Percentiles rank a stretch among this genome's conserved stretches.
Evolutionary conservation across 225 moss, liverwort and hornwort genomes (phyloP).

Genomic region (Sphagnum tenellum): DNA sequence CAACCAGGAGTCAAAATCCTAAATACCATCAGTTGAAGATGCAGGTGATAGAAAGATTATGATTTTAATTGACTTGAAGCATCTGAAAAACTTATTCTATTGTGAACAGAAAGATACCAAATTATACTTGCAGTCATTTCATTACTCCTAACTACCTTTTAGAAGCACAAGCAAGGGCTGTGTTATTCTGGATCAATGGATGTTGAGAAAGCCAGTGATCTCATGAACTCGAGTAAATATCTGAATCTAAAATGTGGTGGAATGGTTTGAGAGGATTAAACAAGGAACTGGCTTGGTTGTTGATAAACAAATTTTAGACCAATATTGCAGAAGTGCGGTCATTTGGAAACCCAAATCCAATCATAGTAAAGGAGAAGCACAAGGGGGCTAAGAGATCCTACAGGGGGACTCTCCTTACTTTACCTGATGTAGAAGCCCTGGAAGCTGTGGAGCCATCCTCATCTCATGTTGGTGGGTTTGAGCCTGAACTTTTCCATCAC

Average conservation of each 20-base stretch:
- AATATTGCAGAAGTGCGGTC: constrained; percentile 44
- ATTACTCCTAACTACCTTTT: no score
- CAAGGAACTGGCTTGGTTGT: neutral
- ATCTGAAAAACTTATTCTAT: neutral
- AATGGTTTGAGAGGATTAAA: no score
- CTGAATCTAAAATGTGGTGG: neutral
- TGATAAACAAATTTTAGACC: constrained; percentile 7
- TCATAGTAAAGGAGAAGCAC: constrained; percentile 35
- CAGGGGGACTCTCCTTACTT: constrained; percentile 25
- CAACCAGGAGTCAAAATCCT: no score
- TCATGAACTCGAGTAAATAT: neutral
- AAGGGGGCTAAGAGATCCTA: constrained; percentile 30
- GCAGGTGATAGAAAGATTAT: neutral
- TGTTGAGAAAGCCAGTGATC: neutral
- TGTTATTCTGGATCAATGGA: neutral
- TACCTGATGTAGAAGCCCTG: constrained; percentile 32
- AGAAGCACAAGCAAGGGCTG: neutral
- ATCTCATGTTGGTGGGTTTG: constrained; percentile 42
- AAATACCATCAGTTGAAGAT: neutral
- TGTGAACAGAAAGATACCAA: neutral
- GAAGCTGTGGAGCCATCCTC: constrained; percentile 44
- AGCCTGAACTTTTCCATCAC: no score
- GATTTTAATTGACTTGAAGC: neutral
- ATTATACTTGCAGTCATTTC: no score
- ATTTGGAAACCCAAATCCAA: constrained; percentile 30